Evolutionary conservation across 495 filamentous ascomycete species (phyloP).

Genomic region (Penicillium ucsense): DNA sequence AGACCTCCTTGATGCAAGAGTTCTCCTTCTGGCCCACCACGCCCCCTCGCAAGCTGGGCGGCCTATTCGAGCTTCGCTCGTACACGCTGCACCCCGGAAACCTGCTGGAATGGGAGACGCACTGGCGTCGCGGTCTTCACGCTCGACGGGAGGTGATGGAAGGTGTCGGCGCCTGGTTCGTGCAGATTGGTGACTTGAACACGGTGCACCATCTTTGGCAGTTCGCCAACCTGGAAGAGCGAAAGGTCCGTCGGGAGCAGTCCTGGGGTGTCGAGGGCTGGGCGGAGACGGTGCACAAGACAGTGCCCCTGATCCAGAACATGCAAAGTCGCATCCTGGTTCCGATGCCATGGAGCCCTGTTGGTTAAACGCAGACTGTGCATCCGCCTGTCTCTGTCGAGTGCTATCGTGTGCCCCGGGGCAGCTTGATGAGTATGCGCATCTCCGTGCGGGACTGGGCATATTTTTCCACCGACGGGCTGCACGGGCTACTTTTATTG

Average conservation of each 20-base stretch:
- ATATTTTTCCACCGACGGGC: no score
- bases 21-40: constrained; percentile 99
- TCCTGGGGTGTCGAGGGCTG: constrained; percentile 94
- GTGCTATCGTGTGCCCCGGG: no score
- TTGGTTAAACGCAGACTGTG: constrained; percentile 43
- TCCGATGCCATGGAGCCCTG: constrained; percentile 92
- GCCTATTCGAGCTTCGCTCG: constrained; percentile 91
- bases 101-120: constrained; percentile 94
- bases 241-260: constrained; percentile 83
- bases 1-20: constrained; percentile 93
- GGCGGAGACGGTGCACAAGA: constrained; percentile 98
- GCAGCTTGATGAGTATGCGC: no score
- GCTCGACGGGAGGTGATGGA: constrained; percentile 95
- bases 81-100: constrained; percentile 96
- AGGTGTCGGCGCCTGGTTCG: constrained; percentile 97
- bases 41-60: constrained; percentile 78
- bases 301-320: constrained; percentile 87
- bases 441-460: no score
- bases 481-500: background rate
- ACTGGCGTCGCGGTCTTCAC: constrained; percentile 89
- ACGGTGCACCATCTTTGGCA: constrained; percentile 98
- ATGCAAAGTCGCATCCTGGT: constrained; percentile 94
- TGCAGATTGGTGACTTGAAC: constrained; percentile 95
- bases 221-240: constrained; percentile 90
- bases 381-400: no score